Conservation (phyloP, 345 rosid genomes). For the Linum trigynum region DNA sequence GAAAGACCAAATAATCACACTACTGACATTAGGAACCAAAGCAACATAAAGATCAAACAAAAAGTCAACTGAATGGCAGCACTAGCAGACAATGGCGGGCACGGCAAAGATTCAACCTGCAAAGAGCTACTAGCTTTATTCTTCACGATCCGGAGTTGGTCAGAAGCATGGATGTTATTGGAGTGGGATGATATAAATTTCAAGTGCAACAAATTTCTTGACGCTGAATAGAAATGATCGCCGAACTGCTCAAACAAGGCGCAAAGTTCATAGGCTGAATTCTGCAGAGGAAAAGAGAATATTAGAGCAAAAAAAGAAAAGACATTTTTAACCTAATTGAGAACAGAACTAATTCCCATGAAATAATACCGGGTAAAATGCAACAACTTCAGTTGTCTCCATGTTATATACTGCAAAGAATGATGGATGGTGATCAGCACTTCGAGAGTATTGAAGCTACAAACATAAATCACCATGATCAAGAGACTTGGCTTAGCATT, state of each 20-base stretch:
- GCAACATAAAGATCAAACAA: background rate
- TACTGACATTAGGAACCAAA: background rate
- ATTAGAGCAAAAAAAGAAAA: constrained; percentile 7
- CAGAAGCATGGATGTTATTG: constrained; percentile 61
- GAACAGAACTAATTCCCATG: constrained; percentile 1
- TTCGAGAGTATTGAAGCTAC: constrained; percentile 51
- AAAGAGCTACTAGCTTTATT: constrained; percentile 48
- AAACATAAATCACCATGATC: constrained; percentile 13
- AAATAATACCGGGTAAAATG: constrained; percentile 72
- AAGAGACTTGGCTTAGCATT: background rate
- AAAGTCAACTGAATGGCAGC: background rate
- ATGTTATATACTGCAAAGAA: constrained; percentile 93
- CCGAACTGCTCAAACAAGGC: constrained; percentile 71
- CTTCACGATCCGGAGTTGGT: constrained; percentile 60
- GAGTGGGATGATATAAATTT: constrained; percentile 86
- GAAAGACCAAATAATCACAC: background rate
- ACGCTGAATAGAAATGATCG: constrained; percentile 64
- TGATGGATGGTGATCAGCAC: constrained; percentile 61
- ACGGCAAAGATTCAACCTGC: constrained; percentile 36
- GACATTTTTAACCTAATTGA: background rate
- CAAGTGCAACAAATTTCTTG: constrained; percentile 53
- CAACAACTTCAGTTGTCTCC: constrained; percentile 93
- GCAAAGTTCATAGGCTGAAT: constrained; percentile 78
- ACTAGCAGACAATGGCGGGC: background rate
- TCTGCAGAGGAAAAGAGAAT: constrained; percentile 38